Evolutionary conservation across 2,329 filamentous ascomycete genomes (phyloP).

Genomic region (Aspergillus phoenicis): DNA sequence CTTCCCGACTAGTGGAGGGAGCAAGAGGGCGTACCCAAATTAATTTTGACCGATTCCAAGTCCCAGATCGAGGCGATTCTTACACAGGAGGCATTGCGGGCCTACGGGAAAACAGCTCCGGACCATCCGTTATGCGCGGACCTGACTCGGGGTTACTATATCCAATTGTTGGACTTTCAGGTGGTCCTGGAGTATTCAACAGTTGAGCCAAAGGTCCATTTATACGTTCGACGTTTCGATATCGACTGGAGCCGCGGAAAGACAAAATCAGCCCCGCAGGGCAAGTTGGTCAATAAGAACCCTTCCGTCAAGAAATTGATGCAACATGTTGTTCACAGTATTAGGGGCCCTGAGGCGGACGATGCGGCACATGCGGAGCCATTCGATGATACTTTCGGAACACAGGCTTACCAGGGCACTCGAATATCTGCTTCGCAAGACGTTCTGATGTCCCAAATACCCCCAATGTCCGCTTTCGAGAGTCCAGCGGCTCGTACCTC

Average conservation of each 20-base stretch:
- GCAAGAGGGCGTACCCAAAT: constrained; percentile 19
- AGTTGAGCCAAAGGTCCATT: constrained; percentile 24
- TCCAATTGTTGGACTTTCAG: constrained; percentile 39
- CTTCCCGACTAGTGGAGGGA: constrained; percentile 30
- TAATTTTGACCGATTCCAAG: constrained; percentile 38
- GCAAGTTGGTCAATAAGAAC: constrained; percentile 26
- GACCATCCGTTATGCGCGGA: constrained; percentile 21
- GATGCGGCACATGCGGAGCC: background rate
- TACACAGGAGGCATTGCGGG: constrained; percentile 27
- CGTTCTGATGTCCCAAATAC: constrained; percentile 27
- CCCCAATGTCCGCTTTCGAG: constrained; percentile 6
- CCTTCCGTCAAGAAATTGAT: constrained; percentile 22
- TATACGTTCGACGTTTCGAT: constrained; percentile 30
- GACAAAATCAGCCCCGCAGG: constrained; percentile 15
- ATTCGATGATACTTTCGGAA: constrained; percentile 13
- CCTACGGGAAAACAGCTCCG: constrained; percentile 23
- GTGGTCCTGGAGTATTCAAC: constrained; percentile 37
- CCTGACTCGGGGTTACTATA: constrained; percentile 29
- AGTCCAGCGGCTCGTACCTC: background rate
- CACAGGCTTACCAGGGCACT: constrained; percentile 19
- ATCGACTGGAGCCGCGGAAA: constrained; percentile 26
- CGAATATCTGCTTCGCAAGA: constrained; percentile 18
- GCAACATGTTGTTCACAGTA: constrained; percentile 12
- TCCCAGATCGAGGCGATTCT: constrained; percentile 39
- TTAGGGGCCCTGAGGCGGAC: constrained; percentile 9